Evolutionary conservation across 2,329 filamentous ascomycete species (phyloP), one percentile per base, ranked within the genome.

Genomic region (Paecilomyces sp.): DNA sequence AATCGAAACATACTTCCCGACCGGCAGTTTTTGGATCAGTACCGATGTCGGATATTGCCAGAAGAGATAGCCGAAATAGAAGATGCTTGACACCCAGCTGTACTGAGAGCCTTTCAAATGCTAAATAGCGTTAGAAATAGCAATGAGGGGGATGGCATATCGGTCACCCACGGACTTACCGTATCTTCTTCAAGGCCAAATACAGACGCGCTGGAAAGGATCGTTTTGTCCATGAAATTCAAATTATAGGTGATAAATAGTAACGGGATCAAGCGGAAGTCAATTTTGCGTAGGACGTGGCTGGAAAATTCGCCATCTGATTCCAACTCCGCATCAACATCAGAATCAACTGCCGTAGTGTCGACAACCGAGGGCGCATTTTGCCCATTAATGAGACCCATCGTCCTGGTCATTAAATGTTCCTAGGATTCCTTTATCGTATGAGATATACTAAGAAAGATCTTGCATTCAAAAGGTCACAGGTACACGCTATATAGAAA

Each of bases 201-300:
- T 0, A 72, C 68, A 1, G 70, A 70, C 0, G 70, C 68, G 24
- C 70, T 71, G 15, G 70, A 71, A 58, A 85, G 69, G 60, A 83
- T 83, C 4, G 80, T 81, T 68, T 87, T 87, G 68, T 87, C 84
- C 74, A 86, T 80, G 61, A 85, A 85, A 67, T 85, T 83, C 61
- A 87, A 69, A 72, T 81, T 81, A 66, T 86, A 86, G 0, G 81
- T 85, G 30, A 82, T 64, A 61, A 85, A 85, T 5, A 86, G 70
- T 6, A 86, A 68, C 1, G 84, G 82, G 12, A 86, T 80, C 22
- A 87, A 70, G 6, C 73, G 74, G 58, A 71, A 72, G 66, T 86
- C 84, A 62, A 87, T 85, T 67, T 85, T 85, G 28, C 79, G 74
- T 36, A 86, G 60, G 2, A 84, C 78, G 5, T 28, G 55, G 12